Percentiles rank a stretch among this genome's conserved stretches.
phyloP scores from a whole-genome alignment of 768 basidiomycete genomes.

The Sarcomyxa edulis region DNA sequence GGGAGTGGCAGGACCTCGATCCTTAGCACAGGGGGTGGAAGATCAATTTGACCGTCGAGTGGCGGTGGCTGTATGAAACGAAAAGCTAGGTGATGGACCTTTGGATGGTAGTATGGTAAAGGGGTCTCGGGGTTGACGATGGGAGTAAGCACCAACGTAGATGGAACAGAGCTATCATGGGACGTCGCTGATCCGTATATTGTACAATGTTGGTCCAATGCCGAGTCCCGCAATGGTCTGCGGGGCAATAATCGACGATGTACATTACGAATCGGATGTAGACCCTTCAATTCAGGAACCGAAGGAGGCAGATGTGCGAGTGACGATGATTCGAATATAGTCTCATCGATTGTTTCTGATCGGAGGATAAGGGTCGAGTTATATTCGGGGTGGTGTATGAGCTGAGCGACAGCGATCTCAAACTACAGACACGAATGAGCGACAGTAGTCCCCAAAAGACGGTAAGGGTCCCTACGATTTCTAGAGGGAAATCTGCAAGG shows the following conservation, averaged over 20 bases:
- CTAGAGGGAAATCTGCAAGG: slow-evolving; percentile 33
- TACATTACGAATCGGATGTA: slow-evolving; percentile 42
- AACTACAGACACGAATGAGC: slow-evolving; percentile 44
- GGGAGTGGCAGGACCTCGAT: slow-evolving; percentile 57
- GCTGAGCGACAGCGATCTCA: slow-evolving; percentile 59
- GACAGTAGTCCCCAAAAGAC: background rate
- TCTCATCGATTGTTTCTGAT: slow-evolving; percentile 58
- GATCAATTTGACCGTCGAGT: slow-evolving; percentile 10
- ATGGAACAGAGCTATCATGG: slow-evolving; percentile 18
- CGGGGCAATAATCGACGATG: slow-evolving; percentile 71
- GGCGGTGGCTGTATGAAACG: slow-evolving; percentile 45
- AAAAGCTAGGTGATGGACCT: slow-evolving; percentile 77
- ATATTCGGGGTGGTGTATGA: slow-evolving; percentile 87
- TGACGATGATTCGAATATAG: slow-evolving; percentile 17
- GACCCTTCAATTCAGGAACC: slow-evolving; percentile 32
- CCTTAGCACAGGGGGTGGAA: slow-evolving; percentile 25
- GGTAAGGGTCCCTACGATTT: slow-evolving; percentile 28
- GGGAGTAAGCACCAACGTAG: slow-evolving; percentile 54
- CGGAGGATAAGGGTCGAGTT: slow-evolving; percentile 89
- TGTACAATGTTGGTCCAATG: slow-evolving; percentile 74
- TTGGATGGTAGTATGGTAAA: slow-evolving; percentile 89
- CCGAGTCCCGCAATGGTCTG: slow-evolving; percentile 68
- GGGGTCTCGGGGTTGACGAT: slow-evolving; percentile 35
- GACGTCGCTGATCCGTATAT: slow-evolving; percentile 40
- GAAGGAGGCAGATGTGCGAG: slow-evolving; percentile 23